Evolutionary conservation across 257 asterid genomes (phyloP).

Genomic region (Ballota nigra): DNA sequence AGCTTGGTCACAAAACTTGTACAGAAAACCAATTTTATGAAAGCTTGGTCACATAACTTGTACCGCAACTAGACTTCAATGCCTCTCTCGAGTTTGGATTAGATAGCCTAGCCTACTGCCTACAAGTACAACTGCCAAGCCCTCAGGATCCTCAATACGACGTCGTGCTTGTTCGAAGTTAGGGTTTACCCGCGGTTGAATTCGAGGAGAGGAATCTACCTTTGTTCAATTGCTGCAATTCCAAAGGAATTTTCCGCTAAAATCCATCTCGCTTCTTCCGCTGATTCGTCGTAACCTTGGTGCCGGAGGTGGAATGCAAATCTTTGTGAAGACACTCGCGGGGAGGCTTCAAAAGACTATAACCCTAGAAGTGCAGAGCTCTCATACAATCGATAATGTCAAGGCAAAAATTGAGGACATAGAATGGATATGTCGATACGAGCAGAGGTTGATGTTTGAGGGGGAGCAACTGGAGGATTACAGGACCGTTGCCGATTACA

Average conservation of each 20-base stretch:
- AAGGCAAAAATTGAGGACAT: not conserved
- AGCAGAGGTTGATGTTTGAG: not conserved
- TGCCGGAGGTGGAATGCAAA: not conserved
- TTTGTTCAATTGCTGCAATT: not conserved
- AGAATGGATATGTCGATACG: slow-evolving; percentile 3
- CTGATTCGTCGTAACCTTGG: not conserved
- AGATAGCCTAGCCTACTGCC: too few species aligned
- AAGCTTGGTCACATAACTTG: not conserved
- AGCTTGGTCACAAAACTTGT: not conserved
- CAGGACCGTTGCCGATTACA: not conserved
- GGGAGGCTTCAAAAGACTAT: not conserved
- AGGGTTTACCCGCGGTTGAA: not conserved
- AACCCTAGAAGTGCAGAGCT: not conserved
- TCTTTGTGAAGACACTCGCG: not conserved
- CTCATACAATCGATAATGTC: not conserved
- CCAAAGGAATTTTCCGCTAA: not conserved
- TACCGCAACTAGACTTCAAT: not conserved
- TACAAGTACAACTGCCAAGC: not conserved
- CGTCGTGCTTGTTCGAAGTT: not conserved
- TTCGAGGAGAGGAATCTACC: not conserved
- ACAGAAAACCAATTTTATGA: too few species aligned
- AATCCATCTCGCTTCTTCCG: not conserved
- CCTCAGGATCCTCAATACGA: not conserved
- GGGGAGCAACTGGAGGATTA: not conserved
- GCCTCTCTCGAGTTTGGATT: not conserved